Conservation (phyloP, 208 protist genomes). For the Perkinsela sp. region DNA sequence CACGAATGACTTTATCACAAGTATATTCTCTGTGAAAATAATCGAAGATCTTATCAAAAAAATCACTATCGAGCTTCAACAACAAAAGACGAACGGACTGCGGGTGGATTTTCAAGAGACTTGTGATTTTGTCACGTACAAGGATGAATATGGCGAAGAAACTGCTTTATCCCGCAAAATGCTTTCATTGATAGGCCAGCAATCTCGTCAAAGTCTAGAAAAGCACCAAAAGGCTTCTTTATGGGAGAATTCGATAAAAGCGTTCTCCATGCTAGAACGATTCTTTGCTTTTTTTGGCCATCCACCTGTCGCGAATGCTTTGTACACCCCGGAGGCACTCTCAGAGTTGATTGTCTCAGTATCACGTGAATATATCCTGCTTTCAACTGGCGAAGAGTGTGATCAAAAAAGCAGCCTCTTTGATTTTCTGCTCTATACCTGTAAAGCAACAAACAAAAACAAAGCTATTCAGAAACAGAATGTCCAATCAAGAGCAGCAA, state of each 20-base stretch:
- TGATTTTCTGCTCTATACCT: not conserved
- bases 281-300: not conserved
- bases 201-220: not conserved
- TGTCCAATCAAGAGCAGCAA: not conserved
- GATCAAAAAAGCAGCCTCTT: not conserved
- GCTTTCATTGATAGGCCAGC: not conserved
- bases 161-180: not conserved
- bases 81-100: not conserved
- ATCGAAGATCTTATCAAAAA: not conserved
- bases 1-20: not conserved
- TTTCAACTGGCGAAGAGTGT: not conserved
- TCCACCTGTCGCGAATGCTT: not conserved
- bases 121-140: not conserved
- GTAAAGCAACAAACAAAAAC: not conserved
- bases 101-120: not conserved
- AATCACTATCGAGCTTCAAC: not conserved
- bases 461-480: not conserved
- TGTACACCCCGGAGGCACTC: not conserved
- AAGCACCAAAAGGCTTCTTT: not conserved
- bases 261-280: not conserved
- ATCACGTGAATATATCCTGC: not conserved
- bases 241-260: not conserved
- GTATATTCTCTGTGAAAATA: slow-evolving; percentile 1
- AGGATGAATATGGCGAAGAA: not conserved
- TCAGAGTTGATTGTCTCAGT: not conserved